Base-by-base conservation (phyloP, 768 basidiomycete species). In the Mycena alexandri region DNA sequence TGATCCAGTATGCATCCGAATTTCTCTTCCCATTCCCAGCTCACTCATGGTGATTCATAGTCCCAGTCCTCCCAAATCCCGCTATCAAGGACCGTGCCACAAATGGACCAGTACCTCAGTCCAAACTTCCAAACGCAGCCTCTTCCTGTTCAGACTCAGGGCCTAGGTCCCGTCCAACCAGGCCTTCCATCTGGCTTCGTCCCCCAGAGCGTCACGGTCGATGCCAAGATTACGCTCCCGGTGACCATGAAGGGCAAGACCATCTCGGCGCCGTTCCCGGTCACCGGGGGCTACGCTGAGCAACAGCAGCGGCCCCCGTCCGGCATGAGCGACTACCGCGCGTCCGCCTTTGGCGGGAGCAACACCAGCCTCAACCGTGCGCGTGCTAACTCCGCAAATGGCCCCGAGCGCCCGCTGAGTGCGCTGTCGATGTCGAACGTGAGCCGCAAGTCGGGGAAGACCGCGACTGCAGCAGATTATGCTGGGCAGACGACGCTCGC, bases 141-240 rank as follows among this genome's bases (percentile, higher is more conserved):
- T 17, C 62, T 59, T 16, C 58, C 52, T 17, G n/a, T 36, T 19
- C 29, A 29, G 29, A 29, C 29, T 29, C 29, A 29, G 6, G 29
- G 29, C 6, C 29, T 29, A 3, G 6, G 29, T 29, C 14, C 34
- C 42, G 24, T 16, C 21, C 5, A 34, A 6, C 2, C 61, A 42
- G 21, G 34, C 54, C 4, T 21, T 22, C 10, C 52, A 41, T 9
- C 69, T 54, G 34, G 22, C 3, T 71, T 71, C 44, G 29, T 62
- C n/a, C 66, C 70, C 1, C 70, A 71, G 44, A 53, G 24, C 46
- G 29, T 65, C 22, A 71, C 70, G 25, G 54, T 71, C 3, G 62
- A 65, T 1, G 62, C 53, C 2, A 36, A 71, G 54, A 44, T 68
- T 14, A 68, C 70, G 13, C 25, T 68, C 38, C 70, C 70, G 2